Conservation (phyloP, 768 basidiomycete species). For the Trametes maxima region DNA sequence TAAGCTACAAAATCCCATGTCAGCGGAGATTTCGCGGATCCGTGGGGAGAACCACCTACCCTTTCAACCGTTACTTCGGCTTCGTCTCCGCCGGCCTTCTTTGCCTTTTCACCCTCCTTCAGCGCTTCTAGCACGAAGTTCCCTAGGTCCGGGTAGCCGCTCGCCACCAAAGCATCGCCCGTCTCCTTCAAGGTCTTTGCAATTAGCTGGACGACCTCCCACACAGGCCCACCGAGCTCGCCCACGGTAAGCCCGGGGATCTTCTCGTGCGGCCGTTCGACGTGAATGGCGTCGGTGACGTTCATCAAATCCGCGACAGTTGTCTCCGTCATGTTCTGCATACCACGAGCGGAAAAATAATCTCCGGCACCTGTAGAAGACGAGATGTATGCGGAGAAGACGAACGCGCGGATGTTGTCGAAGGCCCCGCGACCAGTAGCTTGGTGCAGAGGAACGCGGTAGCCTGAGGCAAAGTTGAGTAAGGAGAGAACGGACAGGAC, state of each 20-base stretch:
- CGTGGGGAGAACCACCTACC: slow-evolving; percentile 11
- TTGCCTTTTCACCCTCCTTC: slow-evolving; percentile 44
- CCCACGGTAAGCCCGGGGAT: slow-evolving; percentile 75
- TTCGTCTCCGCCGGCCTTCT: slow-evolving; percentile 17
- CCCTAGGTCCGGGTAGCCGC: slow-evolving; percentile 72
- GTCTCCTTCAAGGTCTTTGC: slow-evolving; percentile 69
- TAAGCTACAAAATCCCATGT: slow-evolving; percentile 51
- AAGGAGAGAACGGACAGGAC: slow-evolving; percentile 76
- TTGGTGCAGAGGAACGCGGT: slow-evolving; percentile 70
- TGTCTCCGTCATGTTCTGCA: slow-evolving; percentile 52
- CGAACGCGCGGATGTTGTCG: slow-evolving; percentile 78
- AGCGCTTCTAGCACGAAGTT: slow-evolving; percentile 72
- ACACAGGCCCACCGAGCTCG: slow-evolving; percentile 72
- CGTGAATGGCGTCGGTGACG: slow-evolving; percentile 55
- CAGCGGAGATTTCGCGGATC: neutral
- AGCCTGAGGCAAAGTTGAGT: slow-evolving; percentile 84
- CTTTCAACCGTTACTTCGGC: slow-evolving; percentile 31
- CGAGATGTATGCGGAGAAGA: slow-evolving; percentile 71
- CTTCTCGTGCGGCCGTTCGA: slow-evolving; percentile 68
- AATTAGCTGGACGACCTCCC: slow-evolving; percentile 72
- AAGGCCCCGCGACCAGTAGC: slow-evolving; percentile 80
- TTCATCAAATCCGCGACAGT: slow-evolving; percentile 77
- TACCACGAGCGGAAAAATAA: slow-evolving; percentile 66
- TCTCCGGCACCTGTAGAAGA: slow-evolving; percentile 55
- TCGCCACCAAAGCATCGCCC: slow-evolving; percentile 59